Percentiles rank a stretch among this genome's conserved stretches.
Conservation (phyloP, 768 basidiomycete genomes). For the Tricholoma matsutake region DNA sequence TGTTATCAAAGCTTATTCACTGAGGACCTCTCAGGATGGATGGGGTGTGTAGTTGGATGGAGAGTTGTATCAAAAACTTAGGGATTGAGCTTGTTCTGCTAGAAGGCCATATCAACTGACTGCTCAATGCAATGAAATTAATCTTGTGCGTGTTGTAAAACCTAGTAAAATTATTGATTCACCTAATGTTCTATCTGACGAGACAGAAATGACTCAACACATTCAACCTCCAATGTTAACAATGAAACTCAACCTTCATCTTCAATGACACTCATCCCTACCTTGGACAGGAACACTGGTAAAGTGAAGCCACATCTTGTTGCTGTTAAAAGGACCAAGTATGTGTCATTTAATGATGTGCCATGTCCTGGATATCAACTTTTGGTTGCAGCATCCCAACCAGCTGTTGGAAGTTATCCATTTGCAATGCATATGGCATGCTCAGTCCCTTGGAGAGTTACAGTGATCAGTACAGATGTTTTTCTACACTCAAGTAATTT, state of each 20-base stretch:
- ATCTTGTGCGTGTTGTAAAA: background rate
- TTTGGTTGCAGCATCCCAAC: background rate
- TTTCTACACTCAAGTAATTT: background rate
- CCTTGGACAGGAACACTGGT: background rate
- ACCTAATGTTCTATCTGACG: too few species aligned
- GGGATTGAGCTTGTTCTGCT: slow-evolving; percentile 8
- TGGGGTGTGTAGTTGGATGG: too few species aligned
- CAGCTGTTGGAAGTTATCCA: slow-evolving; percentile 1
- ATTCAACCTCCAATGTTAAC: too few species aligned
- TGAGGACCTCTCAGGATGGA: background rate
- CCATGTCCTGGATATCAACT: slow-evolving; percentile 1
- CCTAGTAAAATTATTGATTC: too few species aligned
- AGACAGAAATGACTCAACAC: too few species aligned
- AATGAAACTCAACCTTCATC: too few species aligned
- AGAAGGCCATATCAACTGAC: slow-evolving; percentile 5
- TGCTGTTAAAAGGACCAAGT: background rate
- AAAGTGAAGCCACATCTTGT: background rate
- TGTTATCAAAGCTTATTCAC: background rate
- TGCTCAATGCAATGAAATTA: slow-evolving; percentile 11
- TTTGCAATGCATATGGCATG: too few species aligned
- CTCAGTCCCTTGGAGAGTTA: background rate
- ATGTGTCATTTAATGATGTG: too few species aligned
- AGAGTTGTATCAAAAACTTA: slow-evolving; percentile 5
- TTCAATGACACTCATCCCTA: background rate
- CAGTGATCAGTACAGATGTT: background rate